These are phyloP conservation scores for Kokia cookei DNA, from an alignment of 441 rosid genomes.

Conservation along the genomic window DNA sequence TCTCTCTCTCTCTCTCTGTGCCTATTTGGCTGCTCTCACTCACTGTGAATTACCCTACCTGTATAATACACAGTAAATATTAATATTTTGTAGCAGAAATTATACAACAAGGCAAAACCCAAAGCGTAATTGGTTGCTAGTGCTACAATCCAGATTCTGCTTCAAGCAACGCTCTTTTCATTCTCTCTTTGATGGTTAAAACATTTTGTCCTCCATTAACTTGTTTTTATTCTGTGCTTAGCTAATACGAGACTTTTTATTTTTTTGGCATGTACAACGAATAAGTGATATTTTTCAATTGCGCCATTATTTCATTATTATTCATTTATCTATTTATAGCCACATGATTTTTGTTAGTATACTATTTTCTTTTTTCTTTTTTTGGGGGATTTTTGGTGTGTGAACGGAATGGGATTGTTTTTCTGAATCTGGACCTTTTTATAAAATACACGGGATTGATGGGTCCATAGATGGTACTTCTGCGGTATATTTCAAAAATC, in stretches of 20 bases:
- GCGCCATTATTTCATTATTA: neutral
- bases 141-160: neutral
- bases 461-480: conserved; percentile 8
- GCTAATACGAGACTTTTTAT: neutral
- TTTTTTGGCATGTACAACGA: neutral
- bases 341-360: neutral
- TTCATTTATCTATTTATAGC: neutral
- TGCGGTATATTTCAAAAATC: neutral
- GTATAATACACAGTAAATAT: neutral
- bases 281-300: neutral
- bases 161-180: neutral
- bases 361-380: neutral
- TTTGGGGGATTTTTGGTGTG: neutral
- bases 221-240: neutral
- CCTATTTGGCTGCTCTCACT: neutral
- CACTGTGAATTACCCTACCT: neutral
- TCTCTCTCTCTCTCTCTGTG: neutral
- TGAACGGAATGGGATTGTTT: neutral
- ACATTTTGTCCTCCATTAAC: too few relatives aligned
- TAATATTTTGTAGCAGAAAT: neutral
- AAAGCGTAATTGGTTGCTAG: neutral
- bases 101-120: neutral
- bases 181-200: neutral
- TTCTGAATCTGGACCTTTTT: neutral
- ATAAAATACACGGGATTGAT: neutral